phyloP scores from a whole-genome alignment of 2,329 filamentous ascomycete genomes.

The Mariannaea elegans region DNA sequence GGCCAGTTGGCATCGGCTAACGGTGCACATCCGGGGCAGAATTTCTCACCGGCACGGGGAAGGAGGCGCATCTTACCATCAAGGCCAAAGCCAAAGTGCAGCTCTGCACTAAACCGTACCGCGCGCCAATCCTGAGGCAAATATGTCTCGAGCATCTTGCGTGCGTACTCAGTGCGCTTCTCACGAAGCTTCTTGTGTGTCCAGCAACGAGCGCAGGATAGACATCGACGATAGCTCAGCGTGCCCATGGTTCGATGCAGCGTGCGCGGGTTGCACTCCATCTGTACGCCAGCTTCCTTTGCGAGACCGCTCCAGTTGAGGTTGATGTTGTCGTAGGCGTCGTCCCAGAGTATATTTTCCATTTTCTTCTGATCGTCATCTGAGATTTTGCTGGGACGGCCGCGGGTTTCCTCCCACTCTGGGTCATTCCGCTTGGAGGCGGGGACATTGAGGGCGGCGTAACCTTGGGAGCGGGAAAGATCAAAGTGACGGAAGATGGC shows the following conservation, averaged over 20 bases:
- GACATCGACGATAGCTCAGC: constrained; percentile 46
- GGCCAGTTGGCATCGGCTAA: constrained; percentile 42
- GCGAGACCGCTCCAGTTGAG: constrained; percentile 48
- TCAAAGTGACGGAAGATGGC: constrained; percentile 52
- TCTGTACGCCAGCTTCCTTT: constrained; percentile 45
- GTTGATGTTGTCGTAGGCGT: constrained; percentile 41
- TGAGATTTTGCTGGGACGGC: constrained; percentile 46
- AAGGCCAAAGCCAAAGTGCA: constrained; percentile 51
- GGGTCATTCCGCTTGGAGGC: constrained; percentile 48
- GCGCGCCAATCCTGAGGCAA: constrained; percentile 45
- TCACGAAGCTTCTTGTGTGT: constrained; percentile 45
- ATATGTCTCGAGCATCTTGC: constrained; percentile 45
- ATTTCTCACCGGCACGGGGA: constrained; percentile 46
- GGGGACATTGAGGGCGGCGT: constrained; percentile 46
- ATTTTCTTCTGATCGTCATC: constrained; percentile 48
- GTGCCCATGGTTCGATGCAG: constrained; percentile 51
- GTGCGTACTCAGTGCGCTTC: constrained; percentile 46
- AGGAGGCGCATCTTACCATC: constrained; percentile 48
- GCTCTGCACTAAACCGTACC: constrained; percentile 48
- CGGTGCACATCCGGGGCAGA: constrained; percentile 41
- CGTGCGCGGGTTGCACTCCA: constrained; percentile 46
- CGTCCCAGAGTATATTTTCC: constrained; percentile 50
- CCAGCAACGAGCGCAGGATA: constrained; percentile 42
- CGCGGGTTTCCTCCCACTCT: constrained; percentile 51
- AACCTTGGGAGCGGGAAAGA: constrained; percentile 49